Conservation (phyloP, 2,329 filamentous ascomycete genomes). For the Xylariaceae sp. region DNA sequence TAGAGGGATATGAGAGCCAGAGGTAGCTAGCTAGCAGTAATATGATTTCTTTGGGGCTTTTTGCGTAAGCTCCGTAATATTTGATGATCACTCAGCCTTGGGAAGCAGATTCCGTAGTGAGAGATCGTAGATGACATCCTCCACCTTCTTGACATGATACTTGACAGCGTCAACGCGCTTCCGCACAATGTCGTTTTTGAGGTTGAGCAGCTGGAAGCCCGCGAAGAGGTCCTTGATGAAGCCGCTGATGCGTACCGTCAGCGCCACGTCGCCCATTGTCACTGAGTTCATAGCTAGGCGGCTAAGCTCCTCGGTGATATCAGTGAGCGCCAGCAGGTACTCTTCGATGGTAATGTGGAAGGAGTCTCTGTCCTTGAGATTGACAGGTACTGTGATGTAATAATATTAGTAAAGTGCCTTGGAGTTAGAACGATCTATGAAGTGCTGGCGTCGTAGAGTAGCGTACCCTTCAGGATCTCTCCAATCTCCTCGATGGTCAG, state of each 20-base stretch:
- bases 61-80: too few relatives aligned
- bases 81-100: slow-evolving; percentile 40
- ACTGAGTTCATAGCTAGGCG: slow-evolving; percentile 94
- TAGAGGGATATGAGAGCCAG: too few relatives aligned
- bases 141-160: slow-evolving; percentile 96
- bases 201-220: slow-evolving; percentile 94
- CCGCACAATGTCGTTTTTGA: slow-evolving; percentile 93
- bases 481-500: slow-evolving; percentile 90
- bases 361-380: slow-evolving; percentile 84
- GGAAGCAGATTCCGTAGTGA: slow-evolving; percentile 83
- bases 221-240: slow-evolving; percentile 97
- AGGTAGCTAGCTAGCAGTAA: too few relatives aligned
- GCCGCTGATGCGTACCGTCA: slow-evolving; percentile 85
- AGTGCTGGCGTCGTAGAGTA: background rate
- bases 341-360: slow-evolving; percentile 98
- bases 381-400: slow-evolving; percentile 75
- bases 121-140: slow-evolving; percentile 97
- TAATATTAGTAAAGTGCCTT: background rate
- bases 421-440: background rate
- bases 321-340: slow-evolving; percentile 88
- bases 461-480: slow-evolving; percentile 72
- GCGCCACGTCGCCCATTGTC: slow-evolving; percentile 84
- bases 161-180: slow-evolving; percentile 93
- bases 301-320: slow-evolving; percentile 86
- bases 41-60: too few relatives aligned